Evolutionary conservation across 257 asterid species (phyloP).

Genomic region (Solanum pennellii): DNA sequence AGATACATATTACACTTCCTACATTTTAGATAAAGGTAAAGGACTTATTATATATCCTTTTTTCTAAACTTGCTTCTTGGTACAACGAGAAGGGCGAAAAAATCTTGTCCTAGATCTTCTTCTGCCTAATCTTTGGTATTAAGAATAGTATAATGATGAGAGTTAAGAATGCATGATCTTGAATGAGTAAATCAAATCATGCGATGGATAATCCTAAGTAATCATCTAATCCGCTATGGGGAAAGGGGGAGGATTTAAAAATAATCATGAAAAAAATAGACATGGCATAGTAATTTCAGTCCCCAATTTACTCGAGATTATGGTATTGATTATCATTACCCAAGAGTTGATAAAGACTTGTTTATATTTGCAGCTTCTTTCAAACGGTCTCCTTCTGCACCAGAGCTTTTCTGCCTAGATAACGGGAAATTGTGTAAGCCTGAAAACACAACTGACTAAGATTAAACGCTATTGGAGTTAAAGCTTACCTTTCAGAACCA

Average conservation of each 20-base stretch:
- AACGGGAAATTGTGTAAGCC: constrained; percentile 2
- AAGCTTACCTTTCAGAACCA: constrained; percentile 80
- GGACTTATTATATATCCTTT: background rate
- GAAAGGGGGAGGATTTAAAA: background rate
- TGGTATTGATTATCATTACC: constrained; percentile 31
- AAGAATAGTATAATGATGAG: background rate
- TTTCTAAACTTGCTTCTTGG: background rate
- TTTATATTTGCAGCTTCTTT: constrained; percentile 88
- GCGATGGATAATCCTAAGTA: background rate
- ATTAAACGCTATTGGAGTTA: background rate
- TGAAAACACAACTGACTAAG: background rate
- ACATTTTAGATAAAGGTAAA: background rate
- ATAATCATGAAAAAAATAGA: background rate
- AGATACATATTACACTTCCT: background rate
- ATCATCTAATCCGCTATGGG: background rate
- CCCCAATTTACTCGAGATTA: background rate
- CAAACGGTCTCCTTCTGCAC: constrained; percentile 83
- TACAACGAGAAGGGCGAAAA: background rate
- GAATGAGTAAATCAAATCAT: background rate
- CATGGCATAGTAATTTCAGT: background rate
- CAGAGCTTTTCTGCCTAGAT: constrained; percentile 79
- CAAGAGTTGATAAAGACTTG: constrained; percentile 80
- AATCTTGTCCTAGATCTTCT: background rate
- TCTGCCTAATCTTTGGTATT: background rate
- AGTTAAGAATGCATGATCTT: background rate